Conservation (phyloP, 2,329 filamentous ascomycete genomes). For the Venturia pyrina region DNA sequence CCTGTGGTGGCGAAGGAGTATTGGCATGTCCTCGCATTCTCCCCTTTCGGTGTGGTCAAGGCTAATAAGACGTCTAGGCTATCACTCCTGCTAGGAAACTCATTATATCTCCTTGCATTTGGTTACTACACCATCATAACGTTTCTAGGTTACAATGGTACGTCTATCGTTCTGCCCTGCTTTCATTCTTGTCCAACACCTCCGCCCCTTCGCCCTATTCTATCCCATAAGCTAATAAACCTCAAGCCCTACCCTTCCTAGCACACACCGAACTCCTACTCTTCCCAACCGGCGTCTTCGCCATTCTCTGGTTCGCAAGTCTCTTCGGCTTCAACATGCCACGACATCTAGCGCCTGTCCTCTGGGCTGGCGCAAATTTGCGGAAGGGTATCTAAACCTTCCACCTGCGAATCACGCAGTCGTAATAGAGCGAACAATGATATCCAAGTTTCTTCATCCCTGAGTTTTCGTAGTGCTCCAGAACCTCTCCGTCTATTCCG, state of each 20-base stretch:
- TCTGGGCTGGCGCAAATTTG: conserved; percentile 39
- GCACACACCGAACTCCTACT: conserved; percentile 58
- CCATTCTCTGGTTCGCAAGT: conserved; percentile 47
- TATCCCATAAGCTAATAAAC: not conserved
- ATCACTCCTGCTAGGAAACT: conserved; percentile 52
- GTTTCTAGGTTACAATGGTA: conserved; percentile 57
- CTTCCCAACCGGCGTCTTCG: conserved; percentile 49
- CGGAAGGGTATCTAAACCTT: conserved; percentile 29
- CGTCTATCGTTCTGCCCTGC: conserved; percentile 10
- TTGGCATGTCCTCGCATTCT: conserved; percentile 34
- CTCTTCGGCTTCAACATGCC: conserved; percentile 43
- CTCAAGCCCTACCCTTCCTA: conserved; percentile 53
- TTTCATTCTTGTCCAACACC: no score
- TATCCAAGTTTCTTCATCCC: not conserved
- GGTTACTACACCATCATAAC: conserved; percentile 60
- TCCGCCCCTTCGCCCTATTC: not conserved
- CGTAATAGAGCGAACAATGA: not conserved
- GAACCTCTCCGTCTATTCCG: no score
- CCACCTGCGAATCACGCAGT: not conserved
- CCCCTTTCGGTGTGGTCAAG: conserved; percentile 42
- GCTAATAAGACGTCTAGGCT: conserved; percentile 26
- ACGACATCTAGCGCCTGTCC: conserved; percentile 39
- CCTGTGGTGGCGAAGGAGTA: conserved; percentile 47
- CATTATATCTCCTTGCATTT: conserved; percentile 55
- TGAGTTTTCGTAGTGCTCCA: no score